Conservation (phyloP, 2,329 filamentous ascomycete genomes). For the Talaromyces sp. region DNA sequence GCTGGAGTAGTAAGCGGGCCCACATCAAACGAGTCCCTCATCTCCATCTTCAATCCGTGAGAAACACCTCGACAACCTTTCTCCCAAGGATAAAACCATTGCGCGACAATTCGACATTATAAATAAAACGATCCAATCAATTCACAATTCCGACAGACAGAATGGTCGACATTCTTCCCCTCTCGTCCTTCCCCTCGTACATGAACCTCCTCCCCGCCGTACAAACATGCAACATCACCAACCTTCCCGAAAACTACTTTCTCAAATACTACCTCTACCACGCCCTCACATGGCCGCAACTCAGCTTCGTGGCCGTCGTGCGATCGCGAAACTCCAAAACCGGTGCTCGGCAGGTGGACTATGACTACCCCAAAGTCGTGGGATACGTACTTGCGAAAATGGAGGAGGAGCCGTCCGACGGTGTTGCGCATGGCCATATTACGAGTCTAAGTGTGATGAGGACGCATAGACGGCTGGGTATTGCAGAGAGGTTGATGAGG, state of each 20-base stretch:
- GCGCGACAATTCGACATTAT: neutral
- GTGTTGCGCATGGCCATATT: conserved; percentile 91
- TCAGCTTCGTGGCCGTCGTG: conserved; percentile 94
- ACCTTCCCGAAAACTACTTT: conserved; percentile 99
- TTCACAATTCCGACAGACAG: neutral
- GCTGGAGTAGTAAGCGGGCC: neutral
- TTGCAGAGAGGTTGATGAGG: conserved; percentile 96
- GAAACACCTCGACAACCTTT: neutral
- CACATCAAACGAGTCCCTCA: neutral
- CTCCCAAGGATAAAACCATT: neutral
- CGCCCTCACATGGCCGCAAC: conserved; percentile 94
- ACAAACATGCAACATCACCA: conserved; percentile 97
- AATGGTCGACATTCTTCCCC: conserved; percentile 50
- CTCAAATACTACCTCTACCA: conserved; percentile 99
- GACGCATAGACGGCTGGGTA: conserved; percentile 83
- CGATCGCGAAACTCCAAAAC: conserved; percentile 60
- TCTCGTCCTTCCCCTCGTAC: conserved; percentile 53
- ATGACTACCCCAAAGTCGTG: conserved; percentile 90
- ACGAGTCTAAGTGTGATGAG: conserved; percentile 94
- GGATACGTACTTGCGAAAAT: conserved; percentile 99
- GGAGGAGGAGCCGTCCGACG: conserved; percentile 94
- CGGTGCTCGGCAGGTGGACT: neutral
- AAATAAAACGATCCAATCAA: neutral
- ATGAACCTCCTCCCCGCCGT: conserved; percentile 84
- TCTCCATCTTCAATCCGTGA: neutral